Percentiles rank a stretch among this genome's conserved stretches.
phyloP scores from a whole-genome alignment of 139 green algal genomes.

The Penium margaritaceum region DNA sequence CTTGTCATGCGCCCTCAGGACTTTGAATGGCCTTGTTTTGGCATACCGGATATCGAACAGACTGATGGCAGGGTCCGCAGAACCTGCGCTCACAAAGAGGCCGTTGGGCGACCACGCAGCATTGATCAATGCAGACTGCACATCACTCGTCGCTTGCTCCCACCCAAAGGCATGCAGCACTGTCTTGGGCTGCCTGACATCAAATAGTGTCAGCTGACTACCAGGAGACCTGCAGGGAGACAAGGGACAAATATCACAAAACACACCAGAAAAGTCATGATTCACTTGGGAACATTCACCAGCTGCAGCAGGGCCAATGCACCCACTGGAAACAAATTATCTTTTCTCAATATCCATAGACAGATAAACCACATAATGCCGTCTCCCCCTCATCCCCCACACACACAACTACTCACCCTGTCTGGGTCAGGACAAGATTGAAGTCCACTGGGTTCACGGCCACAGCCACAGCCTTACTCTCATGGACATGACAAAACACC shows the following conservation, averaged over 20 bases:
- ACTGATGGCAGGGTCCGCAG: conserved; percentile 17
- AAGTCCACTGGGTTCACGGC: conserved; percentile 12
- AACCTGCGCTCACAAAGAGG: conserved; percentile 18
- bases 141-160: conserved; percentile 20
- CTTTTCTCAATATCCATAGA: no score
- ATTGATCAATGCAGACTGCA: conserved; percentile 30
- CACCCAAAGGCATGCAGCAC: conserved; percentile 34
- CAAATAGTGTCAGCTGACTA: conserved; percentile 24
- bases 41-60: conserved; percentile 32
- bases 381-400: no score
- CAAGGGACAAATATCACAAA: no score
- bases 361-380: no score
- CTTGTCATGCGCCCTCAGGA: conserved; percentile 8
- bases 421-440: conserved; percentile 31
- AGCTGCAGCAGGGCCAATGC: no score
- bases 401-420: no score
- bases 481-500: conserved; percentile 11
- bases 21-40: neutral
- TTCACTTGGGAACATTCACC: no score
- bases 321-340: no score
- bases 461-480: conserved; percentile 12
- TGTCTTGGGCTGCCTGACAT: conserved; percentile 2
- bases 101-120: conserved; percentile 34
- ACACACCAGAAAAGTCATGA: no score
- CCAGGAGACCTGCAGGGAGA: conserved; percentile 21